Evolutionary conservation across 768 basidiomycete genomes (phyloP).

Genomic region (Ramaria rubella): DNA sequence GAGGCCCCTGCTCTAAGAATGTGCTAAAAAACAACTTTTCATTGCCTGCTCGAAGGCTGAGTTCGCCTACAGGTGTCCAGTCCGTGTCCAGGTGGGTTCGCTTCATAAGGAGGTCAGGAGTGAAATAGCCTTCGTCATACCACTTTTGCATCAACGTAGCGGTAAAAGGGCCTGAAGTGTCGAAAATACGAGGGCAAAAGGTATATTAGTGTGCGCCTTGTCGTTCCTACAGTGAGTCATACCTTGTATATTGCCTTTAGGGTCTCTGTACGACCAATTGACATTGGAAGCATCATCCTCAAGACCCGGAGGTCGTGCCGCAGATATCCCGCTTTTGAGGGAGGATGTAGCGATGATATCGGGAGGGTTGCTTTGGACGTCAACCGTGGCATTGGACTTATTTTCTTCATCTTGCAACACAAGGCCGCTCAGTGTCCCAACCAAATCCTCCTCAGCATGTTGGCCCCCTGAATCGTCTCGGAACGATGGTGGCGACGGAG

Average conservation of each 20-base stretch:
- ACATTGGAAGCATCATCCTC: constrained; percentile 48
- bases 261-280: constrained; percentile 92
- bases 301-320: constrained; percentile 2
- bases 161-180: constrained; percentile 69
- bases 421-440: neutral
- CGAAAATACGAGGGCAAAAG: constrained; percentile 9
- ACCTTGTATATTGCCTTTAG: constrained; percentile 91
- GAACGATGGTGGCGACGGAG: neutral
- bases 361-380: neutral
- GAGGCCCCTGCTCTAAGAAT: constrained; percentile 15
- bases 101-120: constrained; percentile 75
- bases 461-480: neutral
- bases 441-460: neutral
- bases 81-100: constrained; percentile 62
- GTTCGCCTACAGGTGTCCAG: constrained; percentile 59
- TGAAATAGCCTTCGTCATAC: constrained; percentile 87
- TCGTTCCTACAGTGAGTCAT: constrained; percentile 14
- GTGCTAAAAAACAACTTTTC: constrained; percentile 61
- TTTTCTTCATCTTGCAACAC: neutral
- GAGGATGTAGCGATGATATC: neutral
- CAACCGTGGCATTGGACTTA: neutral
- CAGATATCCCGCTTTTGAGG: neutral
- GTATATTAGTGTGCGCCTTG: neutral
- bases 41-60: constrained; percentile 45
- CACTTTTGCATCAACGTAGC: constrained; percentile 92